Evolutionary conservation across 164 flowering plant species (phyloP).

Genomic region (Vitis labrusca): DNA sequence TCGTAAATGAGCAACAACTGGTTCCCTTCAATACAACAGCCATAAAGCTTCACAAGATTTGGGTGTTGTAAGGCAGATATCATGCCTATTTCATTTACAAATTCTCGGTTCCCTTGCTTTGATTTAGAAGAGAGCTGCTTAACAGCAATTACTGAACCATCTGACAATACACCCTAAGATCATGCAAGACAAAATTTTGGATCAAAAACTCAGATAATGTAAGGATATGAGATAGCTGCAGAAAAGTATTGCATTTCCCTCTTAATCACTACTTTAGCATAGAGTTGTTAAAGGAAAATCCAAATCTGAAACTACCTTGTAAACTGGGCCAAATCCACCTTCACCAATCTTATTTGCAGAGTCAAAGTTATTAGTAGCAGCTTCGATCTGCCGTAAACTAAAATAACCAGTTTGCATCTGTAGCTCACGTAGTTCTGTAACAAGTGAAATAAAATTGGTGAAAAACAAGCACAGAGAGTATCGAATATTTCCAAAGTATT

Average conservation of each 20-base stretch:
- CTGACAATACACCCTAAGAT: conserved; percentile 49
- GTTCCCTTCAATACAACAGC: conserved; percentile 74
- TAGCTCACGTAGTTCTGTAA: conserved; percentile 57
- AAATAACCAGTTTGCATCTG: conserved; percentile 65
- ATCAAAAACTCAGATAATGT: background rate
- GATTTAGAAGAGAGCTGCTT: conserved; percentile 75
- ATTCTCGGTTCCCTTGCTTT: conserved; percentile 79
- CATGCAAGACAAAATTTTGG: conserved; percentile 1
- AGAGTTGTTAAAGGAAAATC: background rate
- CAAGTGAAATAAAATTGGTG: background rate
- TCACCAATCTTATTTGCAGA: conserved; percentile 77
- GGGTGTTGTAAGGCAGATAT: conserved; percentile 72
- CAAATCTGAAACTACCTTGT: conserved; percentile 46
- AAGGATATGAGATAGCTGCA: too few species aligned
- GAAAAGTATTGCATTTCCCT: too few species aligned
- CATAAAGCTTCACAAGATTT: conserved; percentile 65
- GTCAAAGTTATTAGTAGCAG: conserved; percentile 74
- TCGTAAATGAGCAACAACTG: conserved; percentile 61
- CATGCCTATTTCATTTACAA: conserved; percentile 75
- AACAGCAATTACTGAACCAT: conserved; percentile 62
- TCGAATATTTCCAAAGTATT: too few species aligned
- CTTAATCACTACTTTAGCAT: too few species aligned
- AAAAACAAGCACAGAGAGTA: too few species aligned
- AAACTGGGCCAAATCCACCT: conserved; percentile 89
- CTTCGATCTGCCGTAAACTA: conserved; percentile 63